Evolutionary conservation across 345 rosid species (phyloP).

Genomic region (Heritiera fomes): DNA sequence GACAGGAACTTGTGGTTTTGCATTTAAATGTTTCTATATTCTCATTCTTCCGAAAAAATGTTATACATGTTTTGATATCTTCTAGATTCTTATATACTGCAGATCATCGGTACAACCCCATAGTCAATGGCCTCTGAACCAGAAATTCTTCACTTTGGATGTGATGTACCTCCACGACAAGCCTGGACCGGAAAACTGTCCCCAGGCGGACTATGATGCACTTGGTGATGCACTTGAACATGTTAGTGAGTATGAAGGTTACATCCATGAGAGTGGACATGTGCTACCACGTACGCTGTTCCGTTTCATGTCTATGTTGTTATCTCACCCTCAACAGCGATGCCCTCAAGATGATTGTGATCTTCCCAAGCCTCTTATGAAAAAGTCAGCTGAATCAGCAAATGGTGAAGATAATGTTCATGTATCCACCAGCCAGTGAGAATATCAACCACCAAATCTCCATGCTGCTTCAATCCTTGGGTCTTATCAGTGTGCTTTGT

Average conservation of each 20-base stretch:
- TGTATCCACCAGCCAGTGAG: conserved; percentile 54
- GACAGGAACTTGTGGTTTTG: too few species aligned
- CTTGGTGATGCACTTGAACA: conserved; percentile 81
- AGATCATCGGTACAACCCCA: conserved; percentile 76
- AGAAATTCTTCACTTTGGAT: conserved; percentile 82
- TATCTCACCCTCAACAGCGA: conserved; percentile 89
- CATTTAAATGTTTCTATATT: not conserved
- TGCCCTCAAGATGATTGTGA: conserved; percentile 72
- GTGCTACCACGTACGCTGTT: conserved; percentile 64
- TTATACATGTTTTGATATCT: not conserved
- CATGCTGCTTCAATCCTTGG: not conserved
- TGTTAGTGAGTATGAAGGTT: conserved; percentile 83
- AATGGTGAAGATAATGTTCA: conserved; percentile 49
- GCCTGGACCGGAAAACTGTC: conserved; percentile 88
- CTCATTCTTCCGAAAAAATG: not conserved
- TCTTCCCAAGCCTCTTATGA: conserved; percentile 71
- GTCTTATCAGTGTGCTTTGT: not conserved
- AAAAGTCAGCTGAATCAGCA: conserved; percentile 56
- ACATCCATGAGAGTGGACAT: conserved; percentile 78
- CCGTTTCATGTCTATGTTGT: conserved; percentile 62
- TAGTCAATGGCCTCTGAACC: conserved; percentile 71
- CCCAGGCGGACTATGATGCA: conserved; percentile 77
- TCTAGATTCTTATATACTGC: conserved; percentile 75
- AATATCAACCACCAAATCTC: conserved; percentile 2
- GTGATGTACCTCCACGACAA: conserved; percentile 92